Conservation (phyloP, 2,329 filamentous ascomycete genomes). For the Alternaria brassicicola region DNA sequence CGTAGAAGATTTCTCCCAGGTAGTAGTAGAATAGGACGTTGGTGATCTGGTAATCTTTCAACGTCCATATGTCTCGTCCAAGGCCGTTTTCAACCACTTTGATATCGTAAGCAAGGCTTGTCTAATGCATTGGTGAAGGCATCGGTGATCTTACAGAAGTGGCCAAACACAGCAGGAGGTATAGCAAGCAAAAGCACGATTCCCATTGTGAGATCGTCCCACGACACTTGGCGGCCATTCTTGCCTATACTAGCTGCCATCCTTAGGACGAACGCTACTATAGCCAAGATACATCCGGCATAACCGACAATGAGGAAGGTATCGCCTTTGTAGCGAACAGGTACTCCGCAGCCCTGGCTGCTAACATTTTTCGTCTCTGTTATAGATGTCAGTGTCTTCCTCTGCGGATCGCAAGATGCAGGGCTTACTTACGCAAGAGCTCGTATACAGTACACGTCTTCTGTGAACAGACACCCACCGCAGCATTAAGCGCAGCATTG, state of each 20-base stretch:
- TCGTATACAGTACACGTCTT: conserved; percentile 47
- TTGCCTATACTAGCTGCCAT: conserved; percentile 44
- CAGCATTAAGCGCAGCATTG: conserved; percentile 39
- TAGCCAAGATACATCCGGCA: conserved; percentile 37
- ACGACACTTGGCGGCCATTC: conserved; percentile 44
- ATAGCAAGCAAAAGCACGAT: conserved; percentile 44
- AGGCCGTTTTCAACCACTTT: conserved; percentile 47
- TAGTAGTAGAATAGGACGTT: conserved; percentile 47
- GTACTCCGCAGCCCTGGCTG: conserved; percentile 42
- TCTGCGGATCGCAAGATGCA: background rate
- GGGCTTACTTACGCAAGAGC: conserved; percentile 32
- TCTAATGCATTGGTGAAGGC: no score
- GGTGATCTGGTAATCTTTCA: conserved; percentile 51
- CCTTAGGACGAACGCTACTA: conserved; percentile 43
- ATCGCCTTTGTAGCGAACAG: conserved; percentile 42
- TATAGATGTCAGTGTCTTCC: background rate
- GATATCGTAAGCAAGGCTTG: background rate
- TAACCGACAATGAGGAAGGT: conserved; percentile 40
- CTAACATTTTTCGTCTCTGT: conserved; percentile 50
- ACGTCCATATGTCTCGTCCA: conserved; percentile 60
- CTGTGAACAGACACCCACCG: conserved; percentile 45
- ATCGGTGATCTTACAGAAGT: background rate
- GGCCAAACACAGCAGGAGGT: conserved; percentile 29
- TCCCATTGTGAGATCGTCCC: conserved; percentile 49
- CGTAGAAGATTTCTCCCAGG: conserved; percentile 43